Conservation (phyloP, 495 filamentous ascomycete genomes). For the Penicillium robsamsonii region DNA sequence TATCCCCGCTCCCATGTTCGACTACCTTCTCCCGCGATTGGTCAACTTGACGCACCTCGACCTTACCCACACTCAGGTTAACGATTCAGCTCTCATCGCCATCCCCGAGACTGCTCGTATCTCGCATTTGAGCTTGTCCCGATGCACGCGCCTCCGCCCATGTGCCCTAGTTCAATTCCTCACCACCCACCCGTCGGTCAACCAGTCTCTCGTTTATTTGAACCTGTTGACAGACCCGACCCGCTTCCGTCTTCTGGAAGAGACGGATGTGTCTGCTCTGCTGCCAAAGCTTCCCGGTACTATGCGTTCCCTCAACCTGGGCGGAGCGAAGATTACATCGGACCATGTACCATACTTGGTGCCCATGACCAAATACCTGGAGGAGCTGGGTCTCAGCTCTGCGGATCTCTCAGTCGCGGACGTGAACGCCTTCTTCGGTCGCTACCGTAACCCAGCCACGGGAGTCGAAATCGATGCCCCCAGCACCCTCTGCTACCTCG, state of each 20-base stretch:
- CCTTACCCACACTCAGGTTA: conserved; percentile 75
- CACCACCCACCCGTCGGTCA: conserved; percentile 67
- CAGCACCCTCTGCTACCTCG: conserved; percentile 72
- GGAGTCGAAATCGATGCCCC: conserved; percentile 50
- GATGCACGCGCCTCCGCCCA: conserved; percentile 70
- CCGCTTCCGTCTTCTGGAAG: conserved; percentile 68
- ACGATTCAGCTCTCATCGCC: conserved; percentile 64
- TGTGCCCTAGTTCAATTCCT: conserved; percentile 69
- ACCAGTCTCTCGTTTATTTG: conserved; percentile 63
- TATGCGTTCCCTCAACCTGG: conserved; percentile 73
- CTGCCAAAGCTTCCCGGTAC: conserved; percentile 66
- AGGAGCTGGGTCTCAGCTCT: conserved; percentile 71
- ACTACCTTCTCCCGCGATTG: conserved; percentile 67
- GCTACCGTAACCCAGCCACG: conserved; percentile 21
- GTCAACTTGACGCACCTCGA: conserved; percentile 75
- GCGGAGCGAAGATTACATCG: conserved; percentile 66
- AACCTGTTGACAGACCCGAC: conserved; percentile 74
- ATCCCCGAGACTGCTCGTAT: conserved; percentile 71
- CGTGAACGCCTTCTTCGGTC: conserved; percentile 54
- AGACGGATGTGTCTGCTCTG: conserved; percentile 61
- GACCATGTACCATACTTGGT: conserved; percentile 63
- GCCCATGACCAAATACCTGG: conserved; percentile 74
- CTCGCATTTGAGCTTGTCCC: conserved; percentile 78
- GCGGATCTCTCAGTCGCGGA: conserved; percentile 64
- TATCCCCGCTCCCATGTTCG: conserved; percentile 65